Percentiles rank a stretch among this genome's conserved stretches.
Conservation (phyloP, 2,329 filamentous ascomycete species). For the Helicocarpus griseus region DNA sequence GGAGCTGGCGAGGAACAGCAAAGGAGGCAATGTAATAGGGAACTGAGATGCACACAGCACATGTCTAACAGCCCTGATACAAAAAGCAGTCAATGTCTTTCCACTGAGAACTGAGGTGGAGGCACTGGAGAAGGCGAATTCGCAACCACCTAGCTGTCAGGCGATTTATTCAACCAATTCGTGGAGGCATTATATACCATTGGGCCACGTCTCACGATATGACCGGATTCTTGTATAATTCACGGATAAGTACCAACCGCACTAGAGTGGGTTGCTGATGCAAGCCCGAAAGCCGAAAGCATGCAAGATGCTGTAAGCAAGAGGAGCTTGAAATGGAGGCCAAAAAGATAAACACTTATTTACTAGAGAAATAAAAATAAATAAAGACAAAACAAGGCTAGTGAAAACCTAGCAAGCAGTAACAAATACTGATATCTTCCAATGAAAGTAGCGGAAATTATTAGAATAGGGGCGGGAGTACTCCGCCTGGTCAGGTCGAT, state of each 20-base stretch:
- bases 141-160: constrained; percentile 22
- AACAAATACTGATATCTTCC: not conserved
- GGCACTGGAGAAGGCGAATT: constrained; percentile 18
- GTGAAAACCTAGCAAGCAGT: not conserved
- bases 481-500: not conserved
- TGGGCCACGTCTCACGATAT: constrained; percentile 34
- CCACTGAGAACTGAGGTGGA: constrained; percentile 18
- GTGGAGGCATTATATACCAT: constrained; percentile 23
- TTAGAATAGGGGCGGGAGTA: not conserved
- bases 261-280: constrained; percentile 15
- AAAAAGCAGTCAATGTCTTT: not conserved
- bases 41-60: constrained; percentile 5
- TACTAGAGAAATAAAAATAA: not conserved
- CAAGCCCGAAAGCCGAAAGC: constrained; percentile 21
- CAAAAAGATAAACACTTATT: not conserved
- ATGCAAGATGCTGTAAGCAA: constrained; percentile 20
- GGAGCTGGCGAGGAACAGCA: constrained; percentile 3
- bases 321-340: constrained; percentile 16
- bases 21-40: constrained; percentile 1
- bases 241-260: constrained; percentile 12
- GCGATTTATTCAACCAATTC: constrained; percentile 26
- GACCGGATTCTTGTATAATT: constrained; percentile 19
- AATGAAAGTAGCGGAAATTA: not conserved
- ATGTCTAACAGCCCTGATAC: not conserved
- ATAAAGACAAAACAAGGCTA: not conserved